Conservation (phyloP, 805 yeast genomes). For the Cyberlindnera maritima region DNA sequence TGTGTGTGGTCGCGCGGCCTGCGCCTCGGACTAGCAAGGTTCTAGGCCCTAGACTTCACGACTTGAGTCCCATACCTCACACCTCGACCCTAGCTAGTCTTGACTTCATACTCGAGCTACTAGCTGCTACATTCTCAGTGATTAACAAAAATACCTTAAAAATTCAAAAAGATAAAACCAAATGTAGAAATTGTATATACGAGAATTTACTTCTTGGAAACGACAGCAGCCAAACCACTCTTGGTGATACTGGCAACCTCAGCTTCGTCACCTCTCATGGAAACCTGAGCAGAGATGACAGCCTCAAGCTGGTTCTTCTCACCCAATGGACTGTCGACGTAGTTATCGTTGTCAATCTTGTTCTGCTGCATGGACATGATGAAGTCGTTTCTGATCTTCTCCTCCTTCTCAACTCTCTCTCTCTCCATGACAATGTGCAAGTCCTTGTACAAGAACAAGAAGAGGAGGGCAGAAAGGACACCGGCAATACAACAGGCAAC, state of each 20-base stretch:
- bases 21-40: too few species aligned
- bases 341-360: not conserved
- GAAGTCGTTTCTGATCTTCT: constrained; percentile 14
- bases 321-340: not conserved
- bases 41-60: too few species aligned
- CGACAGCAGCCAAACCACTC: constrained; percentile 2
- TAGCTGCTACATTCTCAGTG: too few species aligned
- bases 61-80: too few species aligned
- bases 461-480: constrained; percentile 53
- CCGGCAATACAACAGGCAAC: constrained; percentile 60
- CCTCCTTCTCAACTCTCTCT: constrained; percentile 22
- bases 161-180: not conserved
- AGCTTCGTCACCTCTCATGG: not conserved
- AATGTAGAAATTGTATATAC: not conserved
- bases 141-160: not conserved
- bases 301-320: constrained; percentile 5
- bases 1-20: not conserved
- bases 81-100: too few species aligned
- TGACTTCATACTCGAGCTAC: too few species aligned
- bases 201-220: constrained; percentile 1
- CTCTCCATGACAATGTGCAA: constrained; percentile 22
- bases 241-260: constrained; percentile 3
- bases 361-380: constrained; percentile 8
- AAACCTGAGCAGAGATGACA: constrained; percentile 2
- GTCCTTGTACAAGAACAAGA: constrained; percentile 36